Conservation (phyloP, 306 rosid species). For the Cicer yamashitae region DNA sequence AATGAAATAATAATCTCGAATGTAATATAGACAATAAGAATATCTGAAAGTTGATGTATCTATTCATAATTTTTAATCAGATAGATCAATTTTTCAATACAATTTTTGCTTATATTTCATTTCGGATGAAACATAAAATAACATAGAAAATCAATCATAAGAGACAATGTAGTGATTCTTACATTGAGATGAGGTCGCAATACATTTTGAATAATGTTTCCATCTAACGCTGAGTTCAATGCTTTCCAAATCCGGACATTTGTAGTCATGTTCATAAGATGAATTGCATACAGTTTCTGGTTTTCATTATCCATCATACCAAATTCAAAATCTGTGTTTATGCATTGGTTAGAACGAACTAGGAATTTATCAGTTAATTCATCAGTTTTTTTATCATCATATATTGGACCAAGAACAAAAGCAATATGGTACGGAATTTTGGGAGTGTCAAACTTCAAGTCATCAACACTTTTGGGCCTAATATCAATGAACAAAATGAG, state of each 20-base stretch:
- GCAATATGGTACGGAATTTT: slow-evolving; percentile 45
- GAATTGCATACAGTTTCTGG: slow-evolving; percentile 39
- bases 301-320: not conserved
- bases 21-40: too few species aligned
- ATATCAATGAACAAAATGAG: slow-evolving; percentile 53
- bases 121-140: too few species aligned
- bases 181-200: slow-evolving; percentile 47
- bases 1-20: too few species aligned
- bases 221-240: slow-evolving; percentile 13
- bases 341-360: not conserved
- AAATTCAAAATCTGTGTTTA: not conserved
- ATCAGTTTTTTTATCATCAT: not conserved
- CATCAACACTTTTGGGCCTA: slow-evolving; percentile 46
- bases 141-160: not conserved
- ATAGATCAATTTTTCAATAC: too few species aligned
- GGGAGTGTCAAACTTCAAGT: slow-evolving; percentile 44
- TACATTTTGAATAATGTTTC: slow-evolving; percentile 44
- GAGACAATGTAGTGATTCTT: slow-evolving; percentile 12
- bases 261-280: slow-evolving; percentile 47
- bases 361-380: not conserved
- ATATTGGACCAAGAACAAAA: slow-evolving; percentile 20
- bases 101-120: too few species aligned
- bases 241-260: slow-evolving; percentile 50
- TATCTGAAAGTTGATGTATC: too few species aligned
- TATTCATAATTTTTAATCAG: too few species aligned